Conservation (phyloP, 352 stramenopile genomes). For the Phytopythium delawarense region DNA sequence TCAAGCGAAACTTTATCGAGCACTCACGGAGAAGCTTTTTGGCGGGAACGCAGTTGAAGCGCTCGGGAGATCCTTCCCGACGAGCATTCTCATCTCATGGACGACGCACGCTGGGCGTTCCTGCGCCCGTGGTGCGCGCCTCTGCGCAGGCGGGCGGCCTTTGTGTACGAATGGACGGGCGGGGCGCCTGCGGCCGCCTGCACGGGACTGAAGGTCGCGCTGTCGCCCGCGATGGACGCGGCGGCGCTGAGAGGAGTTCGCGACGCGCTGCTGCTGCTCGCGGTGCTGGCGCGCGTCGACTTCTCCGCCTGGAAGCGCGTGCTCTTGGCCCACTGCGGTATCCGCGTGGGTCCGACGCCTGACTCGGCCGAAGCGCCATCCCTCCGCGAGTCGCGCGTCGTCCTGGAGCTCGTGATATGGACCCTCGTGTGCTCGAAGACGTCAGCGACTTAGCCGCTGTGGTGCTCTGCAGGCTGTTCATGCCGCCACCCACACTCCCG, state of each 20-base stretch:
- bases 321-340: neutral
- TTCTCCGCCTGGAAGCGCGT: neutral
- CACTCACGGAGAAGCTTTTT: neutral
- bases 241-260: neutral
- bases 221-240: neutral
- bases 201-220: neutral
- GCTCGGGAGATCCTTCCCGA: neutral
- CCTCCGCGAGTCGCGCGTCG: neutral
- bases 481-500: neutral
- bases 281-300: slow-evolving; percentile 4
- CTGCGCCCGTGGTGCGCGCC: neutral
- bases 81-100: neutral
- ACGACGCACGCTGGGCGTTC: neutral
- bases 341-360: neutral
- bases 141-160: neutral
- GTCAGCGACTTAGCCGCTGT: neutral
- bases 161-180: neutral
- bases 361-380: neutral
- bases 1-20: neutral
- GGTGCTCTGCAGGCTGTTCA: neutral
- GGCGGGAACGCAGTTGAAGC: neutral
- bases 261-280: neutral
- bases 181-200: neutral
- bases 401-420: neutral
- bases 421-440: neutral